These are phyloP conservation scores for Scedosporium boydii DNA, from an alignment of 2,329 filamentous ascomycete species.

Conservation along the genomic window DNA sequence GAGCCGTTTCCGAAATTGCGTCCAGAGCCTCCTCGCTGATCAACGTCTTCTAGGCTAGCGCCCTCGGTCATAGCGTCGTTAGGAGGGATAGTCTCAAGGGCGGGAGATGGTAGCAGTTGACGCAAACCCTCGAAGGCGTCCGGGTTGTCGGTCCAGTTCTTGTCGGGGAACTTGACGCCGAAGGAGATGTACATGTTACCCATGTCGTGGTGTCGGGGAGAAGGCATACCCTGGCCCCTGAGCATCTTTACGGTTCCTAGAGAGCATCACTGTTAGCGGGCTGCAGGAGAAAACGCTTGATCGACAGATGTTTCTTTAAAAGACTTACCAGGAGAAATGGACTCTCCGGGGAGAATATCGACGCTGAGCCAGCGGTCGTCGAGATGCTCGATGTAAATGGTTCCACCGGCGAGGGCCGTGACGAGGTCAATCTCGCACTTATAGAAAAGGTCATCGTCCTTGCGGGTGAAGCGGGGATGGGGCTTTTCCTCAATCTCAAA, in stretches of 20 bases:
- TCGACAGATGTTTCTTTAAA: background rate
- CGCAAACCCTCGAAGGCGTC: slow-evolving; percentile 72
- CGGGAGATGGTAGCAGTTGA: slow-evolving; percentile 67
- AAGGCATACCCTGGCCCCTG: slow-evolving; percentile 95
- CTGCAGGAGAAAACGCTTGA: background rate
- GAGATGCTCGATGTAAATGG: slow-evolving; percentile 87
- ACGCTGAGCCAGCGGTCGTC: slow-evolving; percentile 95
- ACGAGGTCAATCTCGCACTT: slow-evolving; percentile 92
- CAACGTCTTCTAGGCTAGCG: slow-evolving; percentile 77
- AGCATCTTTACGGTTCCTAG: slow-evolving; percentile 86
- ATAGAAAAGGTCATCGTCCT: slow-evolving; percentile 93
- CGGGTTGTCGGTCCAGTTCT: slow-evolving; percentile 56
- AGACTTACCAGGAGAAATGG: slow-evolving; percentile 76
- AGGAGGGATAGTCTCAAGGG: slow-evolving; percentile 57
- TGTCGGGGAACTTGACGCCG: slow-evolving; percentile 91
- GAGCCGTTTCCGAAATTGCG: slow-evolving; percentile 54
- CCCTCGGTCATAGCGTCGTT: slow-evolving; percentile 85
- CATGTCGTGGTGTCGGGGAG: slow-evolving; percentile 84
- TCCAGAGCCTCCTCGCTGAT: slow-evolving; percentile 50
- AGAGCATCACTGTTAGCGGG: background rate
- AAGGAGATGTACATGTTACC: slow-evolving; percentile 98
- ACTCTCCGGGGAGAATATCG: slow-evolving; percentile 87
- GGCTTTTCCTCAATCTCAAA: slow-evolving; percentile 99
- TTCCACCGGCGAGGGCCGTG: slow-evolving; percentile 85
- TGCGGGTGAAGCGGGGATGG: slow-evolving; percentile 89